phyloP scores from a whole-genome alignment of 805 yeast genomes.

The Kluyveromyces lactis region DNA sequence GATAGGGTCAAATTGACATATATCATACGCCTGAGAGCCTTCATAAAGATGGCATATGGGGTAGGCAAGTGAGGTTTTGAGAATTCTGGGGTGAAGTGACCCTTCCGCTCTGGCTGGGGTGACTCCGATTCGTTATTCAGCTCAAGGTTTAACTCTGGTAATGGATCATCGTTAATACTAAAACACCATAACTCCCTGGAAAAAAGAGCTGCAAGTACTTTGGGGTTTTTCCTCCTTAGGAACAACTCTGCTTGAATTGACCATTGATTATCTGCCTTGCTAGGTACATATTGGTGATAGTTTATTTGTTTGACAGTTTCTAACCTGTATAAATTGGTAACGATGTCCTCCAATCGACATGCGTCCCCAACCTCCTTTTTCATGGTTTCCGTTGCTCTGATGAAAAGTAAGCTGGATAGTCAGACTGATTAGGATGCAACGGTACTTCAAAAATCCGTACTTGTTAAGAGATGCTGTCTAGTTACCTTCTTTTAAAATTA shows the following conservation, averaged over 20 bases:
- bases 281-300: conserved; percentile 27
- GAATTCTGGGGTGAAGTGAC: conserved; percentile 27
- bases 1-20: conserved; percentile 26
- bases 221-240: conserved; percentile 29
- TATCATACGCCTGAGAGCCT: conserved; percentile 40
- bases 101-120: conserved; percentile 22
- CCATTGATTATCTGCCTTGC: conserved; percentile 32
- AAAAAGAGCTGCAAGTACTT: conserved; percentile 31
- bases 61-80: conserved; percentile 33
- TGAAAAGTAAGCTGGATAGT: too few species aligned
- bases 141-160: conserved; percentile 23
- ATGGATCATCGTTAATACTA: conserved; percentile 32
- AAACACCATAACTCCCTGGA: conserved; percentile 39
- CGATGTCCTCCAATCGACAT: conserved; percentile 22
- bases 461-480: too few species aligned
- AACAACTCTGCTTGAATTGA: conserved; percentile 35
- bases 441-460: too few species aligned
- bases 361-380: neutral
- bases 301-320: conserved; percentile 25
- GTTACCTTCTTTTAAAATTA: too few species aligned
- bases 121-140: conserved; percentile 6
- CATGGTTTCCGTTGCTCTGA: neutral
- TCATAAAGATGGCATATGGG: conserved; percentile 39
- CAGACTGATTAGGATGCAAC: too few species aligned
- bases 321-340: conserved; percentile 25